phyloP scores from a whole-genome alignment of 2,329 filamentous ascomycete species.

The Berkeleyomyces basicola region DNA sequence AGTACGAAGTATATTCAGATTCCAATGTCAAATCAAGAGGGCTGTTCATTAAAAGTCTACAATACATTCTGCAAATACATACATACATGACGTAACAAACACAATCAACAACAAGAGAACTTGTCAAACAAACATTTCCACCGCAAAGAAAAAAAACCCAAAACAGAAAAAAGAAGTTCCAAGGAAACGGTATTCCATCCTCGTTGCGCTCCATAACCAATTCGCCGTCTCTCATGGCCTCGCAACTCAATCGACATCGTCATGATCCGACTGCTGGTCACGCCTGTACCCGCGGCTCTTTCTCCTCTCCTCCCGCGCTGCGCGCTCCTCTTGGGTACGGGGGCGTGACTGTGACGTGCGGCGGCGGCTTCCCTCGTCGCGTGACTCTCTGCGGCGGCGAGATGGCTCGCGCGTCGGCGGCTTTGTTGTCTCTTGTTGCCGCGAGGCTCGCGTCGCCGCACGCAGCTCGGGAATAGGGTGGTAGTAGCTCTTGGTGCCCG shows the following conservation, averaged over 20 bases:
- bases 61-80: background rate
- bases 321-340: conserved; percentile 19
- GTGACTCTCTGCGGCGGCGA: conserved; percentile 6
- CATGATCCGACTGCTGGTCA: conserved; percentile 3
- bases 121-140: background rate
- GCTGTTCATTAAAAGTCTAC: background rate
- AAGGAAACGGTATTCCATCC: too few relatives aligned
- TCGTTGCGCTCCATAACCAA: background rate
- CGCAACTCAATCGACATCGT: conserved; percentile 5
- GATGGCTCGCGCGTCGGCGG: conserved; percentile 11
- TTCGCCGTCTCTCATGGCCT: background rate
- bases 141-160: background rate
- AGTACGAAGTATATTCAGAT: background rate
- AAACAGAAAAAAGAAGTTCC: background rate
- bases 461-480: conserved; percentile 37
- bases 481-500: conserved; percentile 41
- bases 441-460: conserved; percentile 17
- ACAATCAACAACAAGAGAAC: background rate
- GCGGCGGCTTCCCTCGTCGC: background rate
- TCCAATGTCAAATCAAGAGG: background rate
- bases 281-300: conserved; percentile 14
- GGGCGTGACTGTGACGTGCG: conserved; percentile 10
- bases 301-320: conserved; percentile 22
- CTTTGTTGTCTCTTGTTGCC: background rate
- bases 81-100: background rate